Conservation (phyloP, 1,284 basidiomycete genomes). For the Grifola frondosa region DNA sequence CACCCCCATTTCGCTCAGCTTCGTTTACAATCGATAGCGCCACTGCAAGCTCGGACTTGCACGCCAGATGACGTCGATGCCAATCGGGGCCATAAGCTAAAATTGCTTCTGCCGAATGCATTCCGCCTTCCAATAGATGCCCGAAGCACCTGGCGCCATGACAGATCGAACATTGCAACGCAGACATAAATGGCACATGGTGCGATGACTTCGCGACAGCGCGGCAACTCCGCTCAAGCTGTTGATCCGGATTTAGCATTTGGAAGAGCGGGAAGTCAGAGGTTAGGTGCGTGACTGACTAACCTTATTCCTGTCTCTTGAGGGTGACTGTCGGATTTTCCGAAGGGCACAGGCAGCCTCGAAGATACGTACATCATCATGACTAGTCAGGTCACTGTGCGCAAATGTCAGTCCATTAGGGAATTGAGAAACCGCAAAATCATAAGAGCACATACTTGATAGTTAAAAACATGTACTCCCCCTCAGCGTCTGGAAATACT, state of each 20-base stretch:
- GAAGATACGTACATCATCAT: conserved; percentile 26
- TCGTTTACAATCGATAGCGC: conserved; percentile 23
- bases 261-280: no score
- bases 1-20: conserved; percentile 36
- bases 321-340: background rate
- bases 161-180: conserved; percentile 48
- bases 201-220: background rate
- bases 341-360: conserved; percentile 32
- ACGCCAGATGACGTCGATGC: conserved; percentile 41
- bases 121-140: conserved; percentile 45
- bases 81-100: conserved; percentile 21
- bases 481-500: no score
- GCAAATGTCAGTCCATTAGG: background rate
- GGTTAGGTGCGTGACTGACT: no score
- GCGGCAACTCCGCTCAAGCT: background rate
- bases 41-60: conserved; percentile 33
- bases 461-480: no score
- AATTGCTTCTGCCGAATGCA: conserved; percentile 56
- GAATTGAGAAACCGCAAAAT: no score
- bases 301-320: no score
- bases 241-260: background rate
- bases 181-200: conserved; percentile 1
- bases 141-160: conserved; percentile 49
- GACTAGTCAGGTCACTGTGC: conserved; percentile 1
- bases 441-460: background rate